phyloP scores from a whole-genome alignment of 306 rosid genomes.

The Glycine latifolia region DNA sequence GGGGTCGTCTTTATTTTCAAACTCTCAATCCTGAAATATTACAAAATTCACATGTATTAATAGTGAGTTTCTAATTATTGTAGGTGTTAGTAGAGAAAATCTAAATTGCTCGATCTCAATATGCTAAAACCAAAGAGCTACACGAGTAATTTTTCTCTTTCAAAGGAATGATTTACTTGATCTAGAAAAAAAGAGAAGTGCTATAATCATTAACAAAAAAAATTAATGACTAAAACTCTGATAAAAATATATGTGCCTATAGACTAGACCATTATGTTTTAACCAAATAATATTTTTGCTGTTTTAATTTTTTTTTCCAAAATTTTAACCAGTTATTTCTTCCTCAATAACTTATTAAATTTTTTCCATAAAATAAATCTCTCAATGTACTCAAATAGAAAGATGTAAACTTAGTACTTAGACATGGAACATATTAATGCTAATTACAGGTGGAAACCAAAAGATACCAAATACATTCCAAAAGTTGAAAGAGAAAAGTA shows the following conservation, averaged over 20 bases:
- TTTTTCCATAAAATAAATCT: no score
- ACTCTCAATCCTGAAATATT: constrained; percentile 59
- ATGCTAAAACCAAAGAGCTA: background rate
- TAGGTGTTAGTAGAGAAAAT: no score
- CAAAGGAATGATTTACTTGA: background rate
- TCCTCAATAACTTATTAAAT: no score
- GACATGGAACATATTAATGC: background rate
- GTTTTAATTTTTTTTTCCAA: no score
- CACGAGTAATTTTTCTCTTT: background rate
- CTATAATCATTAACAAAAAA: background rate
- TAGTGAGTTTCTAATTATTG: no score
- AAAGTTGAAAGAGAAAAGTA: background rate
- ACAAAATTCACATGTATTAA: background rate
- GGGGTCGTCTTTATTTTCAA: constrained; percentile 58
- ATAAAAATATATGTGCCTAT: background rate
- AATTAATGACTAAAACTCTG: background rate
- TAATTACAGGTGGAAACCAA: background rate
- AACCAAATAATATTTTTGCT: background rate
- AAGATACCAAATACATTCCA: background rate
- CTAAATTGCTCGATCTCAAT: background rate
- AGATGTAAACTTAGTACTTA: no score
- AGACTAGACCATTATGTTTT: background rate
- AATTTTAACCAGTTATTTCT: no score
- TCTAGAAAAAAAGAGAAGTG: background rate
- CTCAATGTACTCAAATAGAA: no score